Percentiles rank a stretch among this genome's conserved stretches.
Evolutionary conservation across 768 basidiomycete species (phyloP).

Genomic region (Boletus tomentosulus): DNA sequence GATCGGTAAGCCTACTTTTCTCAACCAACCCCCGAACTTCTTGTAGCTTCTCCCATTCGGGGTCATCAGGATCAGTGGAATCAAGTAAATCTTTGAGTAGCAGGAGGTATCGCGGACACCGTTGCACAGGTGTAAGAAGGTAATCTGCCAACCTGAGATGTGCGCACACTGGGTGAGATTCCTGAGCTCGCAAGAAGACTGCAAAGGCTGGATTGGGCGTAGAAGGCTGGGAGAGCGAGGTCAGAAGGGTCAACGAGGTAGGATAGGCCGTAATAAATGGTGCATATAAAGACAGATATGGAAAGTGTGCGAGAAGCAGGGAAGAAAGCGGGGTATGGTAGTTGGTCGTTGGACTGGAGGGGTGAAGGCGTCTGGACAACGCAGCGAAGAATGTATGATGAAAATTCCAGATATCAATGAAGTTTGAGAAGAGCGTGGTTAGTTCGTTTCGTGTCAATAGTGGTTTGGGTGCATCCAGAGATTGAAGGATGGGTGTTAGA

Average conservation of each 20-base stretch:
- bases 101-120: constrained; percentile 83
- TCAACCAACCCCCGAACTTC: constrained; percentile 63
- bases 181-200: constrained; percentile 57
- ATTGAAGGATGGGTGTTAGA: constrained; percentile 70
- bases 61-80: constrained; percentile 60
- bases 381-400: constrained; percentile 71
- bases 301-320: constrained; percentile 75
- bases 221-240: constrained; percentile 46
- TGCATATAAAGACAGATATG: constrained; percentile 82
- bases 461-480: constrained; percentile 64
- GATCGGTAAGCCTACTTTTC: constrained; percentile 52
- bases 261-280: constrained; percentile 82
- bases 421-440: constrained; percentile 79
- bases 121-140: constrained; percentile 82
- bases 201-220: constrained; percentile 49
- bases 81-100: constrained; percentile 75
- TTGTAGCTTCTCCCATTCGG: constrained; percentile 61
- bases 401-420: constrained; percentile 88
- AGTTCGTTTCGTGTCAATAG: constrained; percentile 67
- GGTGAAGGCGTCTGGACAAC: constrained; percentile 42
- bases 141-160: constrained; percentile 79
- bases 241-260: constrained; percentile 54
- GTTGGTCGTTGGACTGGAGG: constrained; percentile 10
- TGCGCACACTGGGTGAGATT: constrained; percentile 65
- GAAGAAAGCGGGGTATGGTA: constrained; percentile 47